A percentile compares a stretch with the other conserved stretches of the same genome.
These are phyloP conservation scores for Cercospora citrullina DNA, from an alignment of 2,329 filamentous ascomycete species.

Conservation along the genomic window DNA sequence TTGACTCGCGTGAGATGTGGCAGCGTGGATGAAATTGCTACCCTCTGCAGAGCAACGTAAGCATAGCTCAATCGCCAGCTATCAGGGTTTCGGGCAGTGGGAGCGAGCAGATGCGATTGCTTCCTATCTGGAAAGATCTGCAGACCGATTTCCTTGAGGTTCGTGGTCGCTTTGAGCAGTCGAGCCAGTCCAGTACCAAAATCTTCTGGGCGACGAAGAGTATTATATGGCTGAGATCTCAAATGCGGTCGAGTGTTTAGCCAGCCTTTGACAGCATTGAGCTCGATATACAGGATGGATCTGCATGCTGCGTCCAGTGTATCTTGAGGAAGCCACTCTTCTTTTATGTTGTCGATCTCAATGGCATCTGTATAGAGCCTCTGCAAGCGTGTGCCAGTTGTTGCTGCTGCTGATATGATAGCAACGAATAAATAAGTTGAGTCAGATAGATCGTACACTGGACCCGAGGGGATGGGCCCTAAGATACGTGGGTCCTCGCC, in stretches of 20 bases:
- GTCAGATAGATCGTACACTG: conserved; percentile 25
- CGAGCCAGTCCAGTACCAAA: conserved; percentile 27
- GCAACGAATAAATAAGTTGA: conserved; percentile 33
- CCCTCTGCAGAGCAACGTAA: conserved; percentile 24
- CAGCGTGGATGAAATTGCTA: conserved; percentile 22
- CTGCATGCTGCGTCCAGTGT: conserved; percentile 27
- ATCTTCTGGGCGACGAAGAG: conserved; percentile 13
- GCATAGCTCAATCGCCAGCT: conserved; percentile 31
- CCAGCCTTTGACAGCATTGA: conserved; percentile 33
- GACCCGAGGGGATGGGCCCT: conserved; percentile 27
- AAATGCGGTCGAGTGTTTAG: conserved; percentile 12
- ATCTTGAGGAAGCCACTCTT: conserved; percentile 20
- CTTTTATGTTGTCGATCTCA: conserved; percentile 34
- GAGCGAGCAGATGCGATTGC: conserved; percentile 29
- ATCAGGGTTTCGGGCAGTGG: conserved; percentile 19
- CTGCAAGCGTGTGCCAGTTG: conserved; percentile 20
- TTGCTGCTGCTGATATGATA: conserved; percentile 28
- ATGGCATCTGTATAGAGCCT: conserved; percentile 39
- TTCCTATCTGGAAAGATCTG: conserved; percentile 32
- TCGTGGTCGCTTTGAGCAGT: conserved; percentile 28
- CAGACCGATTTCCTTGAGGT: conserved; percentile 33
- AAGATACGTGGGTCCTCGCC: conserved; percentile 36
- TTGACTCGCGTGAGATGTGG: conserved; percentile 33
- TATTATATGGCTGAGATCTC: conserved; percentile 11
- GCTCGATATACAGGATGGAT: conserved; percentile 34